These are phyloP conservation scores for Ceratocystis huliohia DNA, from an alignment of 2,329 filamentous ascomycete genomes.

Conservation along the genomic window DNA sequence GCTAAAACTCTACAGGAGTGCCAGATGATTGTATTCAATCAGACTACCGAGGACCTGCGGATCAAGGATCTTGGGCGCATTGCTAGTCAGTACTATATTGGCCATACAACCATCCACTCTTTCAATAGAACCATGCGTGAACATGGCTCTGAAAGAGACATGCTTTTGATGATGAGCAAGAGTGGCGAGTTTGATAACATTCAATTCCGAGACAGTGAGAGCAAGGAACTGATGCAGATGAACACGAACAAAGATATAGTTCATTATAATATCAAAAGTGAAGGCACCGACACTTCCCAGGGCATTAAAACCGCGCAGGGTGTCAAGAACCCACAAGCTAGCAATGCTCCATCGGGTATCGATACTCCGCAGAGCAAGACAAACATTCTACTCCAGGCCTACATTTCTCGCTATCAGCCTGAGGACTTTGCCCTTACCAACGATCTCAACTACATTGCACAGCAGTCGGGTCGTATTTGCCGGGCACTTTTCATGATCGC, in stretches of 20 bases:
- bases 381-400: slow-evolving; percentile 86
- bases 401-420: slow-evolving; percentile 74
- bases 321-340: too few species aligned
- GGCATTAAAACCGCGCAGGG: too few species aligned
- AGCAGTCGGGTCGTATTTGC: slow-evolving; percentile 90
- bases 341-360: slow-evolving; percentile 30
- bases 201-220: slow-evolving; percentile 79
- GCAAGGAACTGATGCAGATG: slow-evolving; percentile 69
- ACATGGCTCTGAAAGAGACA: slow-evolving; percentile 75
- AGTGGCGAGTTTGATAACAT: slow-evolving; percentile 97
- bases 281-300: too few species aligned
- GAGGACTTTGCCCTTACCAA: slow-evolving; percentile 92
- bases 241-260: slow-evolving; percentile 42
- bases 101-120: slow-evolving; percentile 84
- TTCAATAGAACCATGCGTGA: slow-evolving; percentile 94
- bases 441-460: slow-evolving; percentile 86
- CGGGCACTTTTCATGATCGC: slow-evolving; percentile 95
- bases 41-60: slow-evolving; percentile 74
- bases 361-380: slow-evolving; percentile 76
- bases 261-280: slow-evolving; percentile 29
- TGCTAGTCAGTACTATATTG: slow-evolving; percentile 91
- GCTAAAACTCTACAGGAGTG: slow-evolving; percentile 77
- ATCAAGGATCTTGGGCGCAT: slow-evolving; percentile 94
- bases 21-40: slow-evolving; percentile 99
- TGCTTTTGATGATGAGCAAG: slow-evolving; percentile 92